Conservation (phyloP, 352 stramenopile species). For the Phytophthora sansomeana region DNA sequence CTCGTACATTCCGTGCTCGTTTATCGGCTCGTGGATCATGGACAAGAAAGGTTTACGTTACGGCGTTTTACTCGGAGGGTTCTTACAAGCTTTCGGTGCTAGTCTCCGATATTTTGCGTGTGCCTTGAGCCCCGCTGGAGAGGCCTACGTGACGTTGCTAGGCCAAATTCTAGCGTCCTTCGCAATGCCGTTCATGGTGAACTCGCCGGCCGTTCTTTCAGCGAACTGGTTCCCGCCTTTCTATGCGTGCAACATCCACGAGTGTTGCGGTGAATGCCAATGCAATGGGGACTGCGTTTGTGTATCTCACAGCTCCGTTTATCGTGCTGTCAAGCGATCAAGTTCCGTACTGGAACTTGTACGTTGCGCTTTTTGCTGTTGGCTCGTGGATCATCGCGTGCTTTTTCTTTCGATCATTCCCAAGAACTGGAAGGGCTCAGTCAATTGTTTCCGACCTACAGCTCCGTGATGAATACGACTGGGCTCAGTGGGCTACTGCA, state of each 20-base stretch:
- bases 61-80: constrained; percentile 63
- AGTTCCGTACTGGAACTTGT: constrained; percentile 58
- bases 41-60: constrained; percentile 77
- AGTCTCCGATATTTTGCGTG: constrained; percentile 55
- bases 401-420: constrained; percentile 60
- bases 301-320: constrained; percentile 67
- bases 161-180: constrained; percentile 71
- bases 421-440: constrained; percentile 40
- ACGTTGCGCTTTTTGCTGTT: constrained; percentile 45
- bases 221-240: constrained; percentile 81
- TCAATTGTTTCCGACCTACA: constrained; percentile 66
- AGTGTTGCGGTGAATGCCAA: constrained; percentile 83
- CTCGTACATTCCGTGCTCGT: constrained; percentile 83
- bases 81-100: constrained; percentile 63
- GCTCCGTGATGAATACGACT: constrained; percentile 75
- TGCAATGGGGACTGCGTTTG: constrained; percentile 67
- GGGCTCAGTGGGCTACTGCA: constrained; percentile 69
- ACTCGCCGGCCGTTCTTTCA: constrained; percentile 75
- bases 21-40: constrained; percentile 84
- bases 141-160: constrained; percentile 55
- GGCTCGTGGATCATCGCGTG: constrained; percentile 34
- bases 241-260: constrained; percentile 68
- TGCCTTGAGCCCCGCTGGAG: constrained; percentile 27
- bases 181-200: constrained; percentile 90
- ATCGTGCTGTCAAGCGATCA: constrained; percentile 47